A percentile compares a stretch with the other conserved stretches of the same genome.
Conservation (phyloP, 306 rosid species). For the Ormosia emarginata region DNA sequence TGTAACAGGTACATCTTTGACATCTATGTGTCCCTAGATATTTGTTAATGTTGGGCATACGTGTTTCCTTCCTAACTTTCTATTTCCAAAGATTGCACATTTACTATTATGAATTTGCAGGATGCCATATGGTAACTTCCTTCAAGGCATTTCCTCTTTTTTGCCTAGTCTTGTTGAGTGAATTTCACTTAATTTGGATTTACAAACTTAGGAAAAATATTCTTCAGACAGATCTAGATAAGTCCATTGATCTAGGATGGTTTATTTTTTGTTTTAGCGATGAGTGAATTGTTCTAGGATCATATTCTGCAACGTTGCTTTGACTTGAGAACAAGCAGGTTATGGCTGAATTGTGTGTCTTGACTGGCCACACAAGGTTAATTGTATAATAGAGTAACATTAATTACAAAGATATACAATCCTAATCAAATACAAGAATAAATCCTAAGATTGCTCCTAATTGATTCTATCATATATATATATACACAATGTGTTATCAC, state of each 20-base stretch:
- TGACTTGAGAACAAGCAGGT: not conserved
- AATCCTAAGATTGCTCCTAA: too few relatives aligned
- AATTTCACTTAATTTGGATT: not conserved
- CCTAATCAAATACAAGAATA: too few relatives aligned
- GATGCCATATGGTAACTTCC: not conserved
- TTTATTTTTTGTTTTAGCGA: not conserved
- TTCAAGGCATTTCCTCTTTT: not conserved
- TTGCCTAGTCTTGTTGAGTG: not conserved
- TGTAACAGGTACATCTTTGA: conserved; percentile 36
- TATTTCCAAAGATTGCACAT: not conserved
- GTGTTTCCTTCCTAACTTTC: not conserved
- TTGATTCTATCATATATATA: too few relatives aligned
- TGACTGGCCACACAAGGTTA: too few relatives aligned
- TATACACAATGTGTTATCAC: too few relatives aligned
- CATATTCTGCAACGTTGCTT: not conserved
- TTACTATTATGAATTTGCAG: not conserved
- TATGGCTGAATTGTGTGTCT: too few relatives aligned
- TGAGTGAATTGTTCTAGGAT: not conserved
- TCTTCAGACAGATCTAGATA: not conserved
- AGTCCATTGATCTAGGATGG: not conserved
- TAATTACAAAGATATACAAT: too few relatives aligned
- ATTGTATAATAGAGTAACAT: too few relatives aligned
- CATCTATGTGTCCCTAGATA: not conserved
- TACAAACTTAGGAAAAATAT: not conserved
- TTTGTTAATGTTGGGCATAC: not conserved